phyloP scores from a whole-genome alignment of 306 rosid genomes.

The Gillenia trifoliata region DNA sequence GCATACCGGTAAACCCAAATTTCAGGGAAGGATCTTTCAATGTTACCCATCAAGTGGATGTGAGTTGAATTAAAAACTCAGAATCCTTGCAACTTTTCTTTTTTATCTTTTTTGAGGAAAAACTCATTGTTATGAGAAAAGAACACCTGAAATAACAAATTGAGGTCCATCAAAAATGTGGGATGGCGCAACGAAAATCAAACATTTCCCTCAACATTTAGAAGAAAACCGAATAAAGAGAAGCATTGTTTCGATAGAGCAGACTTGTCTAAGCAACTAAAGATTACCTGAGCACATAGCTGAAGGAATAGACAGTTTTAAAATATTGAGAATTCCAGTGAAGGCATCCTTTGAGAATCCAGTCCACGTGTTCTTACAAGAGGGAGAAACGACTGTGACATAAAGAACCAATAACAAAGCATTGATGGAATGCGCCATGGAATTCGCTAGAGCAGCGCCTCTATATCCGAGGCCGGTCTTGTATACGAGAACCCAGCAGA shows the following conservation, averaged over 20 bases:
- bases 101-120: too few relatives aligned
- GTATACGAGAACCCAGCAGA: constrained; percentile 34
- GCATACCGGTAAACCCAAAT: too few relatives aligned
- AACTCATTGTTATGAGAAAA: too few relatives aligned
- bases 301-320: constrained; percentile 38
- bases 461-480: constrained; percentile 33
- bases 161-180: constrained; percentile 44
- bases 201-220: constrained; percentile 31
- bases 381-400: constrained; percentile 34
- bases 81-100: too few relatives aligned
- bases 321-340: constrained; percentile 24
- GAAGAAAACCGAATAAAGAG: constrained; percentile 25
- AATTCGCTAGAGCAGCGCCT: constrained; percentile 40
- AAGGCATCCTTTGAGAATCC: constrained; percentile 42
- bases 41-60: too few relatives aligned
- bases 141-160: constrained; percentile 33
- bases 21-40: too few relatives aligned
- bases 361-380: constrained; percentile 36
- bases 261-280: too few relatives aligned
- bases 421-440: constrained; percentile 34
- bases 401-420: constrained; percentile 27
- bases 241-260: constrained; percentile 12
- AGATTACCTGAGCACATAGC: constrained; percentile 32
- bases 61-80: too few relatives aligned
- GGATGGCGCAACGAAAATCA: constrained; percentile 28